Evolutionary conservation across 768 basidiomycete genomes (phyloP), one percentile per base, ranked within the genome.

Genomic region (Kwoniella heveanensis): DNA sequence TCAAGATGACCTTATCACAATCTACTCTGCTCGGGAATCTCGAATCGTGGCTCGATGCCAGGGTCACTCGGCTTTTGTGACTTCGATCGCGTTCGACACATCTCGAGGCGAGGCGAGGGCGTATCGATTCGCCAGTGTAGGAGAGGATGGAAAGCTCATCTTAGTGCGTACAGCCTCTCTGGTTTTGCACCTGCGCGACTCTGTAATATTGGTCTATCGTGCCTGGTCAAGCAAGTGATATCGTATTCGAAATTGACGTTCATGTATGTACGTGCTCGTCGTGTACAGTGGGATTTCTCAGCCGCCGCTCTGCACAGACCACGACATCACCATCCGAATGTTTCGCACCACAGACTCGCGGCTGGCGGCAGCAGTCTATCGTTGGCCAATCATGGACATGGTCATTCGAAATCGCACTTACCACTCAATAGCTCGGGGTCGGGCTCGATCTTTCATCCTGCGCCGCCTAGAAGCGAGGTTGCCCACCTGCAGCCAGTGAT

Each of bases 41-140:
- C 87, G 94, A 2, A 87, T 98, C 6, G 87, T 99, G 10, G 96
- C 96, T 4, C 86, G 94, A 59, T 98, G 96, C 81, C 93, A 96
- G 79, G 96, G 96, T 0, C 96, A 99, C 76, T 90, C 91, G 0
- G 94, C 92, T 1, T 98, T 96, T 75, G 90, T 99, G 7, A 89
- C 91, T 0, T 84, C 87, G 12, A 85, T 98, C 19, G 88, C 89
- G 1, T 98, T 97, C 77, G 96, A 99, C 77, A 58, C 57, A 21
- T 88, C 89, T n/a, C 82, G 87, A 29, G 86, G 91, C 69, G 91
- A 94, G 69, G 89, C 89, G 27, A 85, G 93, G 32, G 91, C 92
- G 46, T 95, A 97, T 74, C 86, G 95, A 8, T 97, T 99, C 73
- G 92, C 90, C 1, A 94, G 91, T 73, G 92, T 97, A 2, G 96